Evolutionary conservation across 2,329 filamentous ascomycete genomes (phyloP).

Genomic region (Colletotrichum agaves): DNA sequence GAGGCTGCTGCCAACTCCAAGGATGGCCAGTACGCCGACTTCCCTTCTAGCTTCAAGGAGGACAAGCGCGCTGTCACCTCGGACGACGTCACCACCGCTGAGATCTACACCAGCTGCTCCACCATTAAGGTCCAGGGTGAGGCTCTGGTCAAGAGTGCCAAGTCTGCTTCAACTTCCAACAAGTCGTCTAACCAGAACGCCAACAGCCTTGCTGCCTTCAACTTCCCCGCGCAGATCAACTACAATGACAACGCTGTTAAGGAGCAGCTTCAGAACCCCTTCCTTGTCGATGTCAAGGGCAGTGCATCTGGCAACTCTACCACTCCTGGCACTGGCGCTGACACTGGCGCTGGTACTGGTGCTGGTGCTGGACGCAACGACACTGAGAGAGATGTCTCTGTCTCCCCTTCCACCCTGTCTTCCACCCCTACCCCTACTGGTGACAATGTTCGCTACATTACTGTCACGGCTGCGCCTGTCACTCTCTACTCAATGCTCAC

Average conservation of each 20-base stretch:
- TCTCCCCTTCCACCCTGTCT: slow-evolving; percentile 38
- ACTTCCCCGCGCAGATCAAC: slow-evolving; percentile 51
- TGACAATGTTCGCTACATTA: slow-evolving; percentile 27
- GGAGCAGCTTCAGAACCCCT: slow-evolving; percentile 57
- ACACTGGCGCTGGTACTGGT: slow-evolving; percentile 39
- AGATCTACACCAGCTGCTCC: slow-evolving; percentile 50
- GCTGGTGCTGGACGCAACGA: slow-evolving; percentile 38
- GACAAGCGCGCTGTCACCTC: slow-evolving; percentile 36
- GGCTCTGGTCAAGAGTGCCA: slow-evolving; percentile 15
- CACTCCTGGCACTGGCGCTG: slow-evolving; percentile 39
- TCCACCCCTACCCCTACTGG: slow-evolving; percentile 18
- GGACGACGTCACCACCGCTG: slow-evolving; percentile 42
- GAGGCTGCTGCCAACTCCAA: slow-evolving; percentile 53
- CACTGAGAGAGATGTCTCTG: slow-evolving; percentile 36
- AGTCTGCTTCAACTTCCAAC: slow-evolving; percentile 33
- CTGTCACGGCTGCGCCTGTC: slow-evolving; percentile 38
- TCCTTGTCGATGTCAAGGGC: slow-evolving; percentile 54
- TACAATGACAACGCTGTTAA: slow-evolving; percentile 57
- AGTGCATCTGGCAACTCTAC: slow-evolving; percentile 22
- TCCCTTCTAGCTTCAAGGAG: slow-evolving; percentile 43
- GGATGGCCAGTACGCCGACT: slow-evolving; percentile 56
- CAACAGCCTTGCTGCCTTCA: slow-evolving; percentile 31
- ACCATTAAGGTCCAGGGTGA: slow-evolving; percentile 37
- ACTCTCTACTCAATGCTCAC: slow-evolving; percentile 44
- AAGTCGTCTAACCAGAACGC: slow-evolving; percentile 34